phyloP scores from a whole-genome alignment of 2,329 filamentous ascomycete species.

The Colletotrichum orbiculare region DNA sequence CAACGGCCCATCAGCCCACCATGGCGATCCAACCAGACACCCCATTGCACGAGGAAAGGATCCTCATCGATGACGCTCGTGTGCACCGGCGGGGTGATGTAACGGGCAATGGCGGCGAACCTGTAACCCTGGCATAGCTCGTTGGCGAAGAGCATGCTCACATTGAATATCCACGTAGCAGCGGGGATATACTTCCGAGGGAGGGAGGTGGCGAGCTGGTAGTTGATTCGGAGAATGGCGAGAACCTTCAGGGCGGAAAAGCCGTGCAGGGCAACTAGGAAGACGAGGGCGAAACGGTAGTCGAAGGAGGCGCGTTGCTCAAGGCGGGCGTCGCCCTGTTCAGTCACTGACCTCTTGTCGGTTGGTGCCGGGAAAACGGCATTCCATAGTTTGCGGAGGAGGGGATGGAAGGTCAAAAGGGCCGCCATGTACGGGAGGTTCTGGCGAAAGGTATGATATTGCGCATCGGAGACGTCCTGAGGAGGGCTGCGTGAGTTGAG shows the following conservation, averaged over 20 bases:
- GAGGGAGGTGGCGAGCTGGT: conserved; percentile 77
- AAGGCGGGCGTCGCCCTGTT: conserved; percentile 67
- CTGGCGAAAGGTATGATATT: conserved; percentile 85
- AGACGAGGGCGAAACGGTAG: conserved; percentile 81
- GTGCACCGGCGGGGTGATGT: conserved; percentile 54
- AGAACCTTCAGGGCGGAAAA: conserved; percentile 87
- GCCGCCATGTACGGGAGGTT: conserved; percentile 85
- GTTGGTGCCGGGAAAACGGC: conserved; percentile 53
- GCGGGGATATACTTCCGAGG: conserved; percentile 77
- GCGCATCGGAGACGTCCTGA: conserved; percentile 89
- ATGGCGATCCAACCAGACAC: conserved; percentile 78
- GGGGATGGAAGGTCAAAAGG: conserved; percentile 81
- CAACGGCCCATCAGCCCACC: conserved; percentile 89
- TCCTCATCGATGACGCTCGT: conserved; percentile 49
- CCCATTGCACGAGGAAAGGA: conserved; percentile 67
- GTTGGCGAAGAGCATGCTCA: conserved; percentile 87
- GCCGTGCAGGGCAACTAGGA: conserved; percentile 84
- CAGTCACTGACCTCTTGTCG: conserved; percentile 45
- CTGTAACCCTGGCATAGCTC: conserved; percentile 84
- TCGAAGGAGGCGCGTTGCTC: conserved; percentile 84
- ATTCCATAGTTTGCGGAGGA: conserved; percentile 80
- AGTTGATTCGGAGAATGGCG: conserved; percentile 83
- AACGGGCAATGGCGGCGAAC: conserved; percentile 70
- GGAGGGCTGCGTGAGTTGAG: conserved; percentile 20
- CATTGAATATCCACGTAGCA: conserved; percentile 91